phyloP scores from a whole-genome alignment of 345 rosid genomes.

The Erucastrum elatum region DNA sequence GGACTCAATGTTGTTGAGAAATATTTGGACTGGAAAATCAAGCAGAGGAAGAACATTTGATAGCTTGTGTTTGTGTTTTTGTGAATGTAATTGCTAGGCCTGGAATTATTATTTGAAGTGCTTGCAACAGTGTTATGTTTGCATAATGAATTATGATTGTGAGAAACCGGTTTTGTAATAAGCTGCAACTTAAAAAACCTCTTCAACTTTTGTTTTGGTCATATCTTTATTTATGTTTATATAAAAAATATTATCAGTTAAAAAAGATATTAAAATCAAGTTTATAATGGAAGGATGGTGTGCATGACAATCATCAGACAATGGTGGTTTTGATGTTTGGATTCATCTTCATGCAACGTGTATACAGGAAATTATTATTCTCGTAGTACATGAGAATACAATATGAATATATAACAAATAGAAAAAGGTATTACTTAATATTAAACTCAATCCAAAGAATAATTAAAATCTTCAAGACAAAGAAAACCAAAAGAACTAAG shows the following conservation, averaged over 20 bases:
- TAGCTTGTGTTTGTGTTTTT: neutral
- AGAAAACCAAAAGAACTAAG: slow-evolving; percentile 40
- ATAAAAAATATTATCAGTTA: neutral
- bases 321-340: neutral
- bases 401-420: neutral
- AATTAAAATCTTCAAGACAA: slow-evolving; percentile 35
- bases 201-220: neutral
- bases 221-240: neutral
- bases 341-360: neutral
- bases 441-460: slow-evolving; percentile 34
- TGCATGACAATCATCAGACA: neutral
- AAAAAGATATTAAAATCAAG: neutral
- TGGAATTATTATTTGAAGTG: neutral
- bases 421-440: slow-evolving; percentile 12
- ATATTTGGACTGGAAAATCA: slow-evolving; percentile 54
- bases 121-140: neutral
- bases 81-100: neutral
- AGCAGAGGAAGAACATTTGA: slow-evolving; percentile 17
- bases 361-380: neutral
- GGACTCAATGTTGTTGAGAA: slow-evolving; percentile 71
- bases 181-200: neutral
- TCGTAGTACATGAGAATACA: neutral
- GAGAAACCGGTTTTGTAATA: slow-evolving; percentile 3
- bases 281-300: neutral
- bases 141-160: neutral